Base-by-base conservation (phyloP, 352 stramenopile species). In the Phytophthora tentaculata region DNA sequence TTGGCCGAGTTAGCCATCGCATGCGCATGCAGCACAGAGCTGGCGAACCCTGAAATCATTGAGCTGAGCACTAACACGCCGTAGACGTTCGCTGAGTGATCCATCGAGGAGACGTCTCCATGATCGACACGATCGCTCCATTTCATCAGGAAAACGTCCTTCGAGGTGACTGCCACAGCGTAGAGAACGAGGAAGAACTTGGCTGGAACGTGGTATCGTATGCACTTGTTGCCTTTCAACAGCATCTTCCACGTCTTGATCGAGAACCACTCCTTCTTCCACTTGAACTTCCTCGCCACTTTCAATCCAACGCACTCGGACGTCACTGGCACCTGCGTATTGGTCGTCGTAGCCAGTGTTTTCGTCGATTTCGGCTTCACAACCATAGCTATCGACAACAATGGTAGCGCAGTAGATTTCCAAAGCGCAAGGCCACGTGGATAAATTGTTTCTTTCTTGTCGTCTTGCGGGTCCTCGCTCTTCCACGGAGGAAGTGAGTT, bases 81-180 rank as follows among this genome's bases (percentile, higher is more conserved):
- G 52, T 84, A 84, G 4, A 78, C 49, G n/a, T 66, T 67, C 13
- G 70, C 61, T 22, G 68, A 77, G 8, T 68, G 61, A 10, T 73
- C 39, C 73, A 77, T 77, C 0, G 51, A 56, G n/a, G 58, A 69
- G 12, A 70, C 61, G 14, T 75, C 67, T 43, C 62, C 62, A 23
- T 67, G 56, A n/a, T 67, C 61, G 1, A 71, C 67, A n/a, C 67
- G 62, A 23, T 67, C 56, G 39, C 75, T 83, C 75, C 75, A 83
- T 9, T 60, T 67, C 61, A 83, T 74, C 23, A 83, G 69, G 24
- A 73, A 80, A 4, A 83, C 48, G 37, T 83, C 72, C 41, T 77
- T 83, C 16, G 69, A 50, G 1, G 65, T 74, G 32, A 66, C 57
- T 19, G 65, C 69, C 16, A 76, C 56, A 8, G 65, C 64, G 50